Percentiles rank a stretch among this genome's conserved stretches.
phyloP scores from a whole-genome alignment of 305 asterid genomes.

The Petunia hybrid region DNA sequence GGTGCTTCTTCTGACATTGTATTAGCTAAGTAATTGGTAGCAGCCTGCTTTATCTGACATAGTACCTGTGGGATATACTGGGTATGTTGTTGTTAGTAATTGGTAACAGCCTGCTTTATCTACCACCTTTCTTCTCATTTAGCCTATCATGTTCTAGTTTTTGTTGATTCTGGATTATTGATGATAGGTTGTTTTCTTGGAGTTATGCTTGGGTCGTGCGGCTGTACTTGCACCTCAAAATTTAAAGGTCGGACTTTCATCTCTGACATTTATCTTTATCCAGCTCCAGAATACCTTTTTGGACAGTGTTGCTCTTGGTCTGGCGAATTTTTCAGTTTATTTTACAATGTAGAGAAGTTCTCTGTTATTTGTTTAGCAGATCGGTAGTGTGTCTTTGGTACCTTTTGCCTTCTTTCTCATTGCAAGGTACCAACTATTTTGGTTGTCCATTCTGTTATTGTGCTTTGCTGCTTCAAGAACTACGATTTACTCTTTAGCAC shows the following conservation, averaged over 20 bases:
- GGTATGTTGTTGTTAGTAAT: too few relatives aligned
- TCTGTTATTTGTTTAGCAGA: not conserved
- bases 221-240: constrained; percentile 70
- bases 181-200: constrained; percentile 83
- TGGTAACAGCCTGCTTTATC: not conserved
- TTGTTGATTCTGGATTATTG: constrained; percentile 25
- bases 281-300: not conserved
- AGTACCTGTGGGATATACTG: too few relatives aligned
- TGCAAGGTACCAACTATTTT: constrained; percentile 6
- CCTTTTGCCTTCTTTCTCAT: not conserved
- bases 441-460: constrained; percentile 1
- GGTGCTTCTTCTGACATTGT: constrained; percentile 40
- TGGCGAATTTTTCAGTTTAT: not conserved
- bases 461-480: not conserved
- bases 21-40: too few relatives aligned
- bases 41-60: too few relatives aligned
- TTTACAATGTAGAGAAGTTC: not conserved
- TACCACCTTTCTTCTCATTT: constrained; percentile 18
- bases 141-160: not conserved
- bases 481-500: too few relatives aligned
- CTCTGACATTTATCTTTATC: constrained; percentile 28
- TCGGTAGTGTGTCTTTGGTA: too few relatives aligned
- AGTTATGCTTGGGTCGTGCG: constrained; percentile 78
- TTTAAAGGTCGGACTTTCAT: constrained; percentile 58
- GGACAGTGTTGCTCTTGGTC: not conserved